Percentiles rank a stretch among this genome's conserved stretches.
phyloP scores from a whole-genome alignment of 371 early-diverging fungal genomes.

The Capillidium rhysosporum region DNA sequence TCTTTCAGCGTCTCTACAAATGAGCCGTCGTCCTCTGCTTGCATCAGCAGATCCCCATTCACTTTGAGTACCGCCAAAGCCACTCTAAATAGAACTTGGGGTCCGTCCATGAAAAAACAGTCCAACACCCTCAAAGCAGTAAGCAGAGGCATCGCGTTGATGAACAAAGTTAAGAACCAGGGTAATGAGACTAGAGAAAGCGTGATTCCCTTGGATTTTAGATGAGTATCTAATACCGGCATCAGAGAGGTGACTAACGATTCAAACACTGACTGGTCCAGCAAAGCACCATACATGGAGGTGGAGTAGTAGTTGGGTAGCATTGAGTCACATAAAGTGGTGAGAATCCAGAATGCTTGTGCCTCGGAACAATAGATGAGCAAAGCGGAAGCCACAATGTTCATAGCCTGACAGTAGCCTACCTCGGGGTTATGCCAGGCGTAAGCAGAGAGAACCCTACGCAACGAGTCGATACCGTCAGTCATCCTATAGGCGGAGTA shows the following conservation, averaged over 20 bases:
- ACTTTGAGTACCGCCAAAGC: constrained; percentile 76
- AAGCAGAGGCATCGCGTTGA: constrained; percentile 79
- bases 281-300: constrained; percentile 89
- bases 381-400: constrained; percentile 84
- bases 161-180: constrained; percentile 88
- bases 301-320: constrained; percentile 91
- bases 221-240: constrained; percentile 57
- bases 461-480: constrained; percentile 76
- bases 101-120: constrained; percentile 86
- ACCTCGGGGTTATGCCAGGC: constrained; percentile 71
- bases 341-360: constrained; percentile 88
- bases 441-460: constrained; percentile 76
- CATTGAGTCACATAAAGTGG: constrained; percentile 68
- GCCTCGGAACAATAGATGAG: constrained; percentile 86
- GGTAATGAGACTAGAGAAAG: constrained; percentile 86
- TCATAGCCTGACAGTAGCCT: constrained; percentile 98
- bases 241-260: constrained; percentile 54
- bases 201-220: constrained; percentile 73
- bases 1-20: constrained; percentile 60
- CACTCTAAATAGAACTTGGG: constrained; percentile 85
- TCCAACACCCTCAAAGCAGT: constrained; percentile 81
- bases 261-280: constrained; percentile 91
- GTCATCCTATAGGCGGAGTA: constrained; percentile 78
- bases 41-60: constrained; percentile 71
- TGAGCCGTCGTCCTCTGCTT: constrained; percentile 77